A percentile compares a stretch with the other conserved stretches of the same genome.
Evolutionary conservation across 2,329 filamentous ascomycete species (phyloP).

Genomic region (Aspergillus sp.): DNA sequence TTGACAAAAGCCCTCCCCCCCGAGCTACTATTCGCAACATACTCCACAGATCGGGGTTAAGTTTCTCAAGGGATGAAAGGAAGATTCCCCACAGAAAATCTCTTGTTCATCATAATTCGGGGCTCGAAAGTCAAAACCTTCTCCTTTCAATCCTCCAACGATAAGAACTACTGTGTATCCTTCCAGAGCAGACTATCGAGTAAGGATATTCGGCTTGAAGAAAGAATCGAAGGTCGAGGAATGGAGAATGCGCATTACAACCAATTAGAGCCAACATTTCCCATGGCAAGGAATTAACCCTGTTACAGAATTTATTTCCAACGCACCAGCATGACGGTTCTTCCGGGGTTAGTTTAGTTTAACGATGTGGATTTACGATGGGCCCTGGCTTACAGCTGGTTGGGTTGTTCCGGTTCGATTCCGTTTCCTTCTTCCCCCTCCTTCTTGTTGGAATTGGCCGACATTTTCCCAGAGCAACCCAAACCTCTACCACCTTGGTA

Average conservation of each 20-base stretch:
- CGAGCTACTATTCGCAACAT: neutral
- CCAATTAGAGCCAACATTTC: neutral
- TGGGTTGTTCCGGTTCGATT: neutral
- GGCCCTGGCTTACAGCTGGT: neutral
- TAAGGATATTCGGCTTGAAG: neutral
- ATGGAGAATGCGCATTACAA: neutral
- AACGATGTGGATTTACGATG: conserved; percentile 24
- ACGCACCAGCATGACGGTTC: conserved; percentile 27
- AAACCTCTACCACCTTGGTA: neutral
- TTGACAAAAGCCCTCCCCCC: neutral
- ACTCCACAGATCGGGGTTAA: neutral
- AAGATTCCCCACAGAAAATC: conserved; percentile 18
- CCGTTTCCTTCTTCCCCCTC: neutral
- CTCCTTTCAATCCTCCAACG: neutral
- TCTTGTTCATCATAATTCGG: conserved; percentile 3
- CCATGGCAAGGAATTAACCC: conserved; percentile 1
- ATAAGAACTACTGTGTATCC: neutral
- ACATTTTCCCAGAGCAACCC: neutral
- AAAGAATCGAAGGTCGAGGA: neutral
- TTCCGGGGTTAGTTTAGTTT: conserved; percentile 17
- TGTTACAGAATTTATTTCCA: conserved; percentile 16
- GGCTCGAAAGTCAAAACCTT: neutral
- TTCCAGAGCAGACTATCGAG: neutral
- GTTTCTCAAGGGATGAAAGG: conserved; percentile 3
- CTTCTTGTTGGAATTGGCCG: neutral